Evolutionary conservation across 306 rosid species (phyloP).

Genomic region (Inga leiocalycina): DNA sequence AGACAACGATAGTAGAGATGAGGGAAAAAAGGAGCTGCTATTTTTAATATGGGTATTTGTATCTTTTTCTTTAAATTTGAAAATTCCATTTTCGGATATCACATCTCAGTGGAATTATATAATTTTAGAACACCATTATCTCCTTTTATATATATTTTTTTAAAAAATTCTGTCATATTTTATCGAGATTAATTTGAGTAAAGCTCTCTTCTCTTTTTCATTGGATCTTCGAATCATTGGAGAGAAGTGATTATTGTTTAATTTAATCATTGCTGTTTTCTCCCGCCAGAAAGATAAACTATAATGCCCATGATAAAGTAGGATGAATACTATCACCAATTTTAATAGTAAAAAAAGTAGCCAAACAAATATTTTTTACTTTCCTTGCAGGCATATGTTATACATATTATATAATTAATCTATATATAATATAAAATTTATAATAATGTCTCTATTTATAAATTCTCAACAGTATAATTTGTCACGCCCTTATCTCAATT

Average conservation of each 20-base stretch:
- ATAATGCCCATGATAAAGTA: background rate
- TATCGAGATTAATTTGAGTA: background rate
- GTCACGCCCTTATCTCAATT: too few relatives aligned
- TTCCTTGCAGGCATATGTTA: too few relatives aligned
- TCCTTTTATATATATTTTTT: too few relatives aligned
- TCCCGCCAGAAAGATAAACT: background rate
- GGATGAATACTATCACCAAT: background rate
- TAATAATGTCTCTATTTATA: background rate
- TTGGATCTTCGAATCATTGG: background rate
- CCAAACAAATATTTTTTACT: background rate
- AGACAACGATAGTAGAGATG: too few relatives aligned
- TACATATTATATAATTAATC: too few relatives aligned
- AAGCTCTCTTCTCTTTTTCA: background rate
- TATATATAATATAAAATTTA: background rate
- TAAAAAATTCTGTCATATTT: too few relatives aligned
- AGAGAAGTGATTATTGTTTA: background rate
- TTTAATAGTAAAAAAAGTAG: background rate
- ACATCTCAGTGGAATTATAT: too few relatives aligned
- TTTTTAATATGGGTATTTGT: too few relatives aligned
- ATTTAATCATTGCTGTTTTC: background rate
- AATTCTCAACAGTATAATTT: background rate
- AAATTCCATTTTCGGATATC: too few relatives aligned
- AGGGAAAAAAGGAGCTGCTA: too few relatives aligned
- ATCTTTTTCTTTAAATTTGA: too few relatives aligned
- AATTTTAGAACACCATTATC: too few relatives aligned